Base-by-base conservation (phyloP, 352 stramenopile species). In the Globisporangium acanthophoron region DNA sequence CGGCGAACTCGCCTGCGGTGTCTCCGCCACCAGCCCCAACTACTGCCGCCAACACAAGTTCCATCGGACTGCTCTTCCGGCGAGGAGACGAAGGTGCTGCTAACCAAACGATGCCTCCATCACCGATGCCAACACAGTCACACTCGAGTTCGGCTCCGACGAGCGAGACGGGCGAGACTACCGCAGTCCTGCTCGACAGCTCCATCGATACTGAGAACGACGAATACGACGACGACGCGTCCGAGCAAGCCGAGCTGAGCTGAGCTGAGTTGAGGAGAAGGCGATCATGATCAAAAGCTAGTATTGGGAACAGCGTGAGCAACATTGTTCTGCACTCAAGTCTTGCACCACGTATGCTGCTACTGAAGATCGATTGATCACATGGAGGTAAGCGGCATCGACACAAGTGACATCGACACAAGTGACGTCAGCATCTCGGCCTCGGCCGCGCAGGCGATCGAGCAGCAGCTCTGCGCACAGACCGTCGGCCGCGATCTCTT, bases 401-500 rank as follows among this genome's bases (percentile, higher is more conserved):
- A 43, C 39, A 43, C 16, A 43, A 70, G 59, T 3, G 39, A 43
- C 39, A 18, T 43, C 8, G 39, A 43, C 39, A 43, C 16, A 43
- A 70, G 59, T 3, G 64, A 61, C 0, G 75, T 87, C 5, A 61
- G 56, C 27, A 62, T 90, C 9, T 71, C 73, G 1, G 40, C 55
- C 13, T 31, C 51, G 0, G 57, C 48, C 0, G 37, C 85, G 0
- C 55, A 80, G 3, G 65, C 62, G 13, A 59, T 90, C 9, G 76
- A 86, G 48, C 56, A 76, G 0, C 66, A 80, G 15, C 56, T 90
- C 8, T 67, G 63, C 5, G 72, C 70, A 0, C 64, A 83, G 45
- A 49, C 58, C 0, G 70, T 88, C 0, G 65, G 76, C 7, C 58
- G 61, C 18, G 60, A 76, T 1, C 65, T 87, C 41, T 90, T 90